A percentile compares a stretch with the other conserved stretches of the same genome.
phyloP scores from a whole-genome alignment of 225 moss, liverwort and hornwort species.

The Bryum argenteum region DNA sequence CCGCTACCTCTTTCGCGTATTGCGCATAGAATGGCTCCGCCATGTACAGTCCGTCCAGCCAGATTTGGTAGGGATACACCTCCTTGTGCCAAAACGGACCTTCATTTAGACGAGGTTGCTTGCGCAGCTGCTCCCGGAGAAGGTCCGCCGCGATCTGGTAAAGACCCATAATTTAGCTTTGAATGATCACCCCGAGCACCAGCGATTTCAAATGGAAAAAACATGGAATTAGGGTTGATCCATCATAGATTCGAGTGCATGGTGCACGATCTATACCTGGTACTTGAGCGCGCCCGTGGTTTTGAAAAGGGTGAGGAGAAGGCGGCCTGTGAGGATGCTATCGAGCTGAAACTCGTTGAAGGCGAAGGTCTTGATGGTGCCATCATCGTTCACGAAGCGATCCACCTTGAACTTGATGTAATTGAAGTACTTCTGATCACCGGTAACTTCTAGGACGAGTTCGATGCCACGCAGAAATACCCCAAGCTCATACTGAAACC shows the following conservation, averaged over 20 bases:
- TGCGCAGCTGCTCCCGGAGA: conserved; percentile 57
- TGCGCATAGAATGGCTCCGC: conserved; percentile 69
- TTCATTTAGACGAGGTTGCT: conserved; percentile 68
- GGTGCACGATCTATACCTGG: neutral
- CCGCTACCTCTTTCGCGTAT: conserved; percentile 36
- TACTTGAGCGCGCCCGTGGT: conserved; percentile 52
- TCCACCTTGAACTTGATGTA: conserved; percentile 62
- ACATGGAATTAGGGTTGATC: no score
- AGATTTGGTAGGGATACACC: conserved; percentile 67
- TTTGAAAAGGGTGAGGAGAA: conserved; percentile 54
- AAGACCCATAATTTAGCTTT: no score
- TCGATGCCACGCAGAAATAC: conserved; percentile 62
- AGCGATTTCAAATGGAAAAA: neutral
- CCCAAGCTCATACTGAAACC: conserved; percentile 70
- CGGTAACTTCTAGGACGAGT: conserved; percentile 43
- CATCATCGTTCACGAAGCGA: conserved; percentile 50
- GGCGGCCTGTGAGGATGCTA: conserved; percentile 58
- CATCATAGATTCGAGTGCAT: no score
- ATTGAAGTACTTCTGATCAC: conserved; percentile 42
- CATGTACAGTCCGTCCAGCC: conserved; percentile 80
- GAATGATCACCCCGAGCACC: neutral
- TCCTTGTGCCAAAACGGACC: conserved; percentile 79
- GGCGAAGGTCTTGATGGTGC: conserved; percentile 53
- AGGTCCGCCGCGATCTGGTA: conserved; percentile 47
- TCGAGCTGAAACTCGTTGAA: conserved; percentile 62